Evolutionary conservation across 2,329 filamentous ascomycete genomes (phyloP), one percentile per base, ranked within the genome.

Genomic region (Colletotrichum horii): DNA sequence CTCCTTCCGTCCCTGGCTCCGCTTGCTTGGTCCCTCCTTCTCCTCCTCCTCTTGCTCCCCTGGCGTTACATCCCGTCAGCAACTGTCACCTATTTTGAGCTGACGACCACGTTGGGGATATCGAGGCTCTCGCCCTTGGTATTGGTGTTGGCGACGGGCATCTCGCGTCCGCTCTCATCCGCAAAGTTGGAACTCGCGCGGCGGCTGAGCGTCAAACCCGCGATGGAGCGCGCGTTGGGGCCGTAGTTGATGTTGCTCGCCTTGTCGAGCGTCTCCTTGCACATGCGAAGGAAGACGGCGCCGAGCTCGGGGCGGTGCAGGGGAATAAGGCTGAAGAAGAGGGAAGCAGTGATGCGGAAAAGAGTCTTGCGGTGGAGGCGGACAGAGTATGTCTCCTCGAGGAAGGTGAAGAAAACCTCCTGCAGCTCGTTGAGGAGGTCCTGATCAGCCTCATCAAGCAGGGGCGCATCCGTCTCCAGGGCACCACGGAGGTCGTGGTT

Each of bases 311-410:
- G 75, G 22, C 80, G 78, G 73, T 82, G 81, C 61, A 82, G 74
- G 14, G 81, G 81, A 58, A 82, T 80, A 2, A 82, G 77, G 22
- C 78, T 83, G 75, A 82, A 82, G 66, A 82, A 78, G 11, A 83
- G 73, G 16, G 79, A 80, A 2, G 81, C 81, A 3, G 81, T 81
- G 36, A 83, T 79, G n/a, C 79, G 79, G 66, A 81, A 78, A 12
- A 83, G 79, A 12, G 81, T 83, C 77, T 81, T 81, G 72, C 78
- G 78, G 71, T 81, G 80, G 5, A 82, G 52, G n/a, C 77, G 76
- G 6, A 78, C 77, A 3, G 77, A 74, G 67, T 82, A 82, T 12
- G 76, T 79, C 28, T 78, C 71, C 70, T 80, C 77, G 8, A 82
- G 66, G 75, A 82, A 82, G 14, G 72, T 68, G 74, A 81, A 82